These are phyloP conservation scores for Chionographis japonica DNA, from an alignment of 106 monocot genomes.

Conservation along the genomic window DNA sequence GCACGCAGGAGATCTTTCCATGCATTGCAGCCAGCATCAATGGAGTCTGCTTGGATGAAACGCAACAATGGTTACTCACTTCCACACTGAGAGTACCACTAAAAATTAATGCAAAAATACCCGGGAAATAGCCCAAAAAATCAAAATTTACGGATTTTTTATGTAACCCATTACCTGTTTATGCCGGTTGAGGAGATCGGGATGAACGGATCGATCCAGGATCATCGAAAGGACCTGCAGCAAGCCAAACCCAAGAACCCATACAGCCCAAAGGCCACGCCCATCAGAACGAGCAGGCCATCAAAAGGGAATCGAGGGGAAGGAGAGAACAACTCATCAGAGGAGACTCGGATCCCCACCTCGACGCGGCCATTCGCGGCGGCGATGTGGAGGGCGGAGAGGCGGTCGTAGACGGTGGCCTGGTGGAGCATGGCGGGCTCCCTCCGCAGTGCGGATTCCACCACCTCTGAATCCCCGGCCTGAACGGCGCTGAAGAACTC, in stretches of 20 bases:
- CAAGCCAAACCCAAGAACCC: neutral
- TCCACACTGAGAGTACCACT: neutral
- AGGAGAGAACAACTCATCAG: neutral
- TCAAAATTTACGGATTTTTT: slow-evolving; percentile 3
- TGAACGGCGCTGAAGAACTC: slow-evolving; percentile 66
- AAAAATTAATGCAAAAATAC: neutral
- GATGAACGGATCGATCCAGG: slow-evolving; percentile 41
- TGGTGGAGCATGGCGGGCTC: slow-evolving; percentile 36
- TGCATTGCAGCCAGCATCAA: slow-evolving; percentile 96
- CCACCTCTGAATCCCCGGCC: slow-evolving; percentile 41
- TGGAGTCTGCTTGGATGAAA: slow-evolving; percentile 58
- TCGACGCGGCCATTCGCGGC: slow-evolving; percentile 71
- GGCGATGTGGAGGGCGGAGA: slow-evolving; percentile 91
- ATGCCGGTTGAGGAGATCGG: slow-evolving; percentile 60
- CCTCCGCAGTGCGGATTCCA: slow-evolving; percentile 26
- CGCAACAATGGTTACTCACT: neutral
- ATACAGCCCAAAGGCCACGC: neutral
- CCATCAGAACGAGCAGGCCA: neutral
- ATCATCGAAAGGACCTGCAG: slow-evolving; percentile 60
- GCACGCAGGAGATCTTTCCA: slow-evolving; percentile 74
- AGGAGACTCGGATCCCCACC: slow-evolving; percentile 18
- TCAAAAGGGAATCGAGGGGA: neutral
- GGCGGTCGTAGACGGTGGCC: slow-evolving; percentile 58
- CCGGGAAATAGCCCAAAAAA: neutral
- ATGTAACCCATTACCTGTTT: slow-evolving; percentile 48